Conservation (phyloP, 2,329 filamentous ascomycete genomes). For the Aspergillus niger region DNA sequence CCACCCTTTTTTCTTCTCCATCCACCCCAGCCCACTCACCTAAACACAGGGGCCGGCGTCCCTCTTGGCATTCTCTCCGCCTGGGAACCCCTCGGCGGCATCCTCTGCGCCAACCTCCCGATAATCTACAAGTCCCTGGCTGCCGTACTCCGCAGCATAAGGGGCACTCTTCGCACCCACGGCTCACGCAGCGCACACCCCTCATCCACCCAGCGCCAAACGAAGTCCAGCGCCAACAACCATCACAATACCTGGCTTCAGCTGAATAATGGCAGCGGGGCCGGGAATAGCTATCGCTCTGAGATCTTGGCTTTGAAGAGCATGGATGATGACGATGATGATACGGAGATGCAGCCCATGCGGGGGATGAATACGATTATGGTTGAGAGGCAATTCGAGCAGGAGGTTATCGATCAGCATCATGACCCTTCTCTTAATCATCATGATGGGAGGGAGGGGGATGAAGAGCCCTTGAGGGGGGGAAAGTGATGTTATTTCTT, state of each 20-base stretch:
- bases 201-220: background rate
- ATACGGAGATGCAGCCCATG: background rate
- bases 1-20: background rate
- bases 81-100: slow-evolving; percentile 15
- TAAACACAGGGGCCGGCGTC: slow-evolving; percentile 5
- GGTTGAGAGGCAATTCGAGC: slow-evolving; percentile 6
- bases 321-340: background rate
- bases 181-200: background rate
- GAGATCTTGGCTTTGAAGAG: background rate
- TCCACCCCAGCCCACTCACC: background rate
- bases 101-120: slow-evolving; percentile 15
- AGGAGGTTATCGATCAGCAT: background rate
- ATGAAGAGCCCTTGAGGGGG: background rate
- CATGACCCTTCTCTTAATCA: too few species aligned
- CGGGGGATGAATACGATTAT: background rate
- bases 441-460: background rate
- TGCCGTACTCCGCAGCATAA: background rate
- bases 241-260: background rate
- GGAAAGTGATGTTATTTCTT: background rate
- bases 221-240: background rate
- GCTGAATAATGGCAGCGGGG: background rate
- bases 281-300: background rate
- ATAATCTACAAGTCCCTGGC: slow-evolving; percentile 4
- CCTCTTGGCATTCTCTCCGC: slow-evolving; percentile 11
- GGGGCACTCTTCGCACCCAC: background rate